Percentiles rank a stretch among this genome's conserved stretches.
Conservation (phyloP, 108 stramenopile species). For the Nitzschia putrida region DNA sequence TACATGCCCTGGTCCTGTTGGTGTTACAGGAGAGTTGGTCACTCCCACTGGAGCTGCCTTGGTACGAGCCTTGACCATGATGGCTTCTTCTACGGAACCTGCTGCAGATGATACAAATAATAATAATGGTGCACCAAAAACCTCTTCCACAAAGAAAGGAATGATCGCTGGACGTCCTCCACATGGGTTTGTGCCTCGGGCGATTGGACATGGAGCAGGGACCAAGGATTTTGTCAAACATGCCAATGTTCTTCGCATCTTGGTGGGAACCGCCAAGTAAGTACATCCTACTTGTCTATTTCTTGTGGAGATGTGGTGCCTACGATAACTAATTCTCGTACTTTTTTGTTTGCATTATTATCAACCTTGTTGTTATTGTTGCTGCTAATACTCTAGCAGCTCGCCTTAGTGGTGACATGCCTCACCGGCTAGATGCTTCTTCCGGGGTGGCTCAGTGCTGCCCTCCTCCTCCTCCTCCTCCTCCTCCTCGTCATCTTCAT, state of each 20-base stretch:
- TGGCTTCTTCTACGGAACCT: neutral
- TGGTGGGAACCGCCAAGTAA: too few species aligned
- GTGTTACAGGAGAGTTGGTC: constrained; percentile 83
- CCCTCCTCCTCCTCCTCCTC: too few species aligned
- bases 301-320: neutral
- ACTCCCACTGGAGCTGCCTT: constrained; percentile 92
- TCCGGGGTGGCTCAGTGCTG: too few species aligned
- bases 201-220: constrained; percentile 88
- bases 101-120: neutral
- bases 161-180: constrained; percentile 66
- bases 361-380: too few species aligned
- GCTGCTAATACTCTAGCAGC: too few species aligned
- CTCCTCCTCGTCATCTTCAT: too few species aligned
- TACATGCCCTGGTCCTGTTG: constrained; percentile 79
- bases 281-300: neutral
- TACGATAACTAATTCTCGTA: neutral
- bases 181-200: constrained; percentile 55
- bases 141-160: constrained; percentile 7
- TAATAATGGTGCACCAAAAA: constrained; percentile 6
- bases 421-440: too few species aligned
- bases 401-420: too few species aligned
- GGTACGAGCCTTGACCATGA: constrained; percentile 69
- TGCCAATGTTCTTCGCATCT: constrained; percentile 86
- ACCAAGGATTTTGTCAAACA: constrained; percentile 89
- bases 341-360: too few species aligned